Percentiles rank a stretch among this genome's conserved stretches.
phyloP scores from a whole-genome alignment of 129 eudicot species.

The Escallonia herrerae region DNA sequence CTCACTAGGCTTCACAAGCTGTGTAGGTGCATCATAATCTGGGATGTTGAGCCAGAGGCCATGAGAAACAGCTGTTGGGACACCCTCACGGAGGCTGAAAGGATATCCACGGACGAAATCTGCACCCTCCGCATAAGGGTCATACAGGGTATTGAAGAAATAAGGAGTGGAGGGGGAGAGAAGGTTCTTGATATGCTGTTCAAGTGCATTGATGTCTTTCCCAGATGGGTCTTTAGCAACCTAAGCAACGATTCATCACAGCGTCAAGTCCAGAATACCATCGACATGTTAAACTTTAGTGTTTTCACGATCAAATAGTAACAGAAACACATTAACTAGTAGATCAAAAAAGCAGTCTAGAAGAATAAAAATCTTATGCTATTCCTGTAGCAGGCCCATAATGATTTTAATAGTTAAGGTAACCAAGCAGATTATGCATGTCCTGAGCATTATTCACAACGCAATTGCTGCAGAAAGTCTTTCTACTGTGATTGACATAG shows the following conservation, averaged over 20 bases:
- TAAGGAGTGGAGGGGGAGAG: constrained; percentile 77
- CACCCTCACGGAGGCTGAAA: constrained; percentile 96
- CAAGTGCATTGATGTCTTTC: constrained; percentile 78
- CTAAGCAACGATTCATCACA: constrained; percentile 16
- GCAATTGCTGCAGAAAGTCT: too few species aligned
- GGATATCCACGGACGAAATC: constrained; percentile 97
- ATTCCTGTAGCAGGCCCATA: too few species aligned
- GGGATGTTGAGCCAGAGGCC: constrained; percentile 96
- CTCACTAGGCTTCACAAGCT: constrained; percentile 85
- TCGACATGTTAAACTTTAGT: too few species aligned
- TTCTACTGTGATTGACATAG: too few species aligned
- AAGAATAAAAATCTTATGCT: too few species aligned
- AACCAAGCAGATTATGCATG: too few species aligned
- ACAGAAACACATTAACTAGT: too few species aligned
- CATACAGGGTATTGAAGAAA: constrained; percentile 92
- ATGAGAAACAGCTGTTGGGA: constrained; percentile 84
- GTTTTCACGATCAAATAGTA: too few species aligned
- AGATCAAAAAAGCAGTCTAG: too few species aligned
- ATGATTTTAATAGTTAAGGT: too few species aligned
- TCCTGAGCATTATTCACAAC: too few species aligned
- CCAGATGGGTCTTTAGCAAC: constrained; percentile 89
- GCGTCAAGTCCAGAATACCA: too few species aligned
- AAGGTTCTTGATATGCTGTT: constrained; percentile 84
- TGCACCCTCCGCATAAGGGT: constrained; percentile 76
- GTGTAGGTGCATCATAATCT: constrained; percentile 90